These are phyloP conservation scores for Claviceps arundinis DNA, from an alignment of 2,329 filamentous ascomycete genomes.

Conservation along the genomic window DNA sequence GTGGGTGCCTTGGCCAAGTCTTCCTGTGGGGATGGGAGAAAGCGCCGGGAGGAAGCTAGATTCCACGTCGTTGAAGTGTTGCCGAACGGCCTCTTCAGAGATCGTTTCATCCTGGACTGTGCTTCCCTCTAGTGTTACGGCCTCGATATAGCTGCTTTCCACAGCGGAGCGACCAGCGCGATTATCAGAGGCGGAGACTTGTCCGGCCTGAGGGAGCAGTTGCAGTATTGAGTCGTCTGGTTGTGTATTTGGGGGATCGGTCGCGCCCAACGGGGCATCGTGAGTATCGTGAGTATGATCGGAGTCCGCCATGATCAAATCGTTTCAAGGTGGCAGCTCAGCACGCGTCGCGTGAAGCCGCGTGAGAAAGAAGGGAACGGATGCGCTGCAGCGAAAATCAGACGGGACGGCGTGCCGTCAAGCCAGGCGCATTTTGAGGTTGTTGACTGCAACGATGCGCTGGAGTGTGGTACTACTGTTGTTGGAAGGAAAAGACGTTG, in stretches of 20 bases:
- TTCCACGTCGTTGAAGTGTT: conserved; percentile 49
- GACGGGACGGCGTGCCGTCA: conserved; percentile 15
- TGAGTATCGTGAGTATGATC: background rate
- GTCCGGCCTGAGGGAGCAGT: conserved; percentile 10
- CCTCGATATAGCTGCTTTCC: conserved; percentile 31
- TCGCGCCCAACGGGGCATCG: background rate
- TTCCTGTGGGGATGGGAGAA: conserved; percentile 39
- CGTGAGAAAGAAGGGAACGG: conserved; percentile 10
- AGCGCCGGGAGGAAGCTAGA: conserved; percentile 49
- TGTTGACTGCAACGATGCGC: background rate
- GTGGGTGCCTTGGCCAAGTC: conserved; percentile 18
- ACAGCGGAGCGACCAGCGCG: background rate
- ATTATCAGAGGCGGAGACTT: conserved; percentile 2
- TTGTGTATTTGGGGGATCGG: background rate
- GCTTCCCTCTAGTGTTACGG: conserved; percentile 23
- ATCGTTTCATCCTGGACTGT: conserved; percentile 30
- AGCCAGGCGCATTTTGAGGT: conserved; percentile 24
- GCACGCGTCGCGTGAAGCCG: conserved; percentile 15
- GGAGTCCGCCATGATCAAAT: conserved; percentile 1
- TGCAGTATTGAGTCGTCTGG: conserved; percentile 8
- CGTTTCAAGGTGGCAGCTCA: conserved; percentile 1
- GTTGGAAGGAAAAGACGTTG: background rate
- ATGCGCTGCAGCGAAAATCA: conserved; percentile 6
- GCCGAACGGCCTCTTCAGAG: conserved; percentile 38
- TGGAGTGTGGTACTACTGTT: background rate